Evolutionary conservation across 78 protist genomes (phyloP).

Genomic region (Anaeramoeba flamelloides): DNA sequence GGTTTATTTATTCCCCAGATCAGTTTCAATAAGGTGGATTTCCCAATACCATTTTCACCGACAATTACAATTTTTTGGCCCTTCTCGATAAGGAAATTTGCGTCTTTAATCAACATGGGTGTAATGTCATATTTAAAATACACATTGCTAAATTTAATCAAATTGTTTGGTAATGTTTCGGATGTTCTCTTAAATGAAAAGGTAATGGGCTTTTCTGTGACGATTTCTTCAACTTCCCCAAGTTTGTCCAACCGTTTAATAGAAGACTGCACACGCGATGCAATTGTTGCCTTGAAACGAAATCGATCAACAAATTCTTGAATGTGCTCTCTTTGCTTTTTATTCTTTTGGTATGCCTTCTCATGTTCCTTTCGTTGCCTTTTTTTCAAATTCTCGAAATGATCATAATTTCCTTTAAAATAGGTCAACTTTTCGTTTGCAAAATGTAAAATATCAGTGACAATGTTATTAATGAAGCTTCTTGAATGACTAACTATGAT

Average conservation of each 20-base stretch:
- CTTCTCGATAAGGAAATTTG: neutral
- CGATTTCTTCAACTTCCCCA: neutral
- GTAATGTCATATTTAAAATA: neutral
- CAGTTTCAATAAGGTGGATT: neutral
- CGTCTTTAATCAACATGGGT: neutral
- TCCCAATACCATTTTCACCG: neutral
- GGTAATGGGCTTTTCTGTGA: neutral
- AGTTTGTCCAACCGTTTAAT: neutral
- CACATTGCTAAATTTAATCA: neutral
- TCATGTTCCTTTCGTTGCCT: neutral
- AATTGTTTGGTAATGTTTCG: neutral
- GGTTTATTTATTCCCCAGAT: neutral
- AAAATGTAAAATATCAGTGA: conserved; percentile 65
- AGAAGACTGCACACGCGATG: neutral
- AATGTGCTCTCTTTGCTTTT: neutral
- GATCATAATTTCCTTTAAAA: conserved; percentile 65
- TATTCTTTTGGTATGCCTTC: neutral
- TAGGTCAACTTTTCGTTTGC: conserved; percentile 22
- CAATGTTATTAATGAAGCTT: conserved; percentile 63
- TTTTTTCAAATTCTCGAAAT: conserved; percentile 3
- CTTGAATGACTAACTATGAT: conserved; percentile 64
- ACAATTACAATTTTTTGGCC: neutral
- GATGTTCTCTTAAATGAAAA: neutral
- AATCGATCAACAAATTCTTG: neutral
- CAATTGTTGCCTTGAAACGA: neutral